Base-by-base conservation (phyloP, 1,284 basidiomycete genomes). In the Sanghuangporus weigelae region DNA sequence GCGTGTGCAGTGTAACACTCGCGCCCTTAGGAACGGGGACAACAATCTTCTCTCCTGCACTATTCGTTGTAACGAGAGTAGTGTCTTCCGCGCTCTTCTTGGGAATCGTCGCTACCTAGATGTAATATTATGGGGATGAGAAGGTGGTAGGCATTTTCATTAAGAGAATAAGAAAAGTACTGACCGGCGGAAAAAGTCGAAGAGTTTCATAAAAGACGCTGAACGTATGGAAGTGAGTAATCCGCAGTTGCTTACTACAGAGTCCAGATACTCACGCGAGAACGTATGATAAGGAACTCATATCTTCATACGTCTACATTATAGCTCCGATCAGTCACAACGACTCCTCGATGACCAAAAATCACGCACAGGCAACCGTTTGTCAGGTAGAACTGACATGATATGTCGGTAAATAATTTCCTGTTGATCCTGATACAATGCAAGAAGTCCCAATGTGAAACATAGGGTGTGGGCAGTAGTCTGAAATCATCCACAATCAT, bases 61-160 rank as follows among this genome's bases (percentile, higher is more conserved):
- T 57, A 62, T 77, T 79, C 1, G 71, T 74, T 3, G 76, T 71
- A 3, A 69, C 69, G 39, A 84, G 66, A 2, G 72, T 75, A 0
- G 79, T 79, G 65, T 84, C 81, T 67, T 83, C 78, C 0, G 75
- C 73, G 48, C 77, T 77, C 6, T 70, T 54, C 71, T 87, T 87
- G 11, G 84, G 84, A 39, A 87, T 75, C 3, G 55, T 67, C 1
- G 71, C 67, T 1, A 77, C 79, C 81, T 83, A 60, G 31, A 39
- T 14, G 39, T 31, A 21, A 16, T 40, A 6, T 11, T 46, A 46
- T 46, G 44, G n/a, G 16, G 6, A 31, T 5, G 5, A 31, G 3
- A 31, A 31, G 3, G 26, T 3, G 26, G 3, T 3, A 31, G 44
- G 7, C 40, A 4, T 21, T 7, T n/a, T 46, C 39, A 40, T 16